Evolutionary conservation across 495 filamentous ascomycete genomes (phyloP).

Genomic region (Annulohypoxylon bovei): DNA sequence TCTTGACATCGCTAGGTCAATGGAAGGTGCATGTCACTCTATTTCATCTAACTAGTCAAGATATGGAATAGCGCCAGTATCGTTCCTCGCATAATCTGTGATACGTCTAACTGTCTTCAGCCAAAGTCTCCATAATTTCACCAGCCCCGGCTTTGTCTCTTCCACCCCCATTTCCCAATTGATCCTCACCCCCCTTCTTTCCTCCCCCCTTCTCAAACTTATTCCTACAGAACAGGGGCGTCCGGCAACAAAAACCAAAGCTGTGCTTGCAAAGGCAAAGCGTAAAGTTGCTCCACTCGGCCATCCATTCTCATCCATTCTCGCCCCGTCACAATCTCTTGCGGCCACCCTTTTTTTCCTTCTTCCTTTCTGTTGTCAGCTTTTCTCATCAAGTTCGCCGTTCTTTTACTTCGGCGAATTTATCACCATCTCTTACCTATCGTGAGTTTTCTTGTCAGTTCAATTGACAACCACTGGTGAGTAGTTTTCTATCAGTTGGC

Average conservation of each 20-base stretch:
- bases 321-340: constrained; percentile 45
- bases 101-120: constrained; percentile 28
- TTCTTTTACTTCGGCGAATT: constrained; percentile 43
- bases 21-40: constrained; percentile 16
- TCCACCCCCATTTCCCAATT: constrained; percentile 42
- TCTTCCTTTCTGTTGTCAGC: constrained; percentile 45
- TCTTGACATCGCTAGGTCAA: constrained; percentile 7
- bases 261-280: constrained; percentile 33
- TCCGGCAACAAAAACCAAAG: constrained; percentile 38
- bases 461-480: constrained; percentile 43
- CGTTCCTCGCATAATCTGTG: constrained; percentile 41
- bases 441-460: constrained; percentile 24
- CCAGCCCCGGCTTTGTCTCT: constrained; percentile 37
- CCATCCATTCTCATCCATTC: constrained; percentile 26
- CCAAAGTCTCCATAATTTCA: constrained; percentile 27
- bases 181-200: constrained; percentile 42
- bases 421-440: constrained; percentile 41
- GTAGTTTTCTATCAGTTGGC: constrained; percentile 28
- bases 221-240: constrained; percentile 29
- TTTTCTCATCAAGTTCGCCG: constrained; percentile 41
- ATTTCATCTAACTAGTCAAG: constrained; percentile 19
- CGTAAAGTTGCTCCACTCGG: constrained; percentile 34
- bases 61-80: constrained; percentile 16
- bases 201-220: constrained; percentile 37
- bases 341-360: constrained; percentile 46